Base-by-base conservation (phyloP, 768 basidiomycete genomes). In the Mycena maculata region DNA sequence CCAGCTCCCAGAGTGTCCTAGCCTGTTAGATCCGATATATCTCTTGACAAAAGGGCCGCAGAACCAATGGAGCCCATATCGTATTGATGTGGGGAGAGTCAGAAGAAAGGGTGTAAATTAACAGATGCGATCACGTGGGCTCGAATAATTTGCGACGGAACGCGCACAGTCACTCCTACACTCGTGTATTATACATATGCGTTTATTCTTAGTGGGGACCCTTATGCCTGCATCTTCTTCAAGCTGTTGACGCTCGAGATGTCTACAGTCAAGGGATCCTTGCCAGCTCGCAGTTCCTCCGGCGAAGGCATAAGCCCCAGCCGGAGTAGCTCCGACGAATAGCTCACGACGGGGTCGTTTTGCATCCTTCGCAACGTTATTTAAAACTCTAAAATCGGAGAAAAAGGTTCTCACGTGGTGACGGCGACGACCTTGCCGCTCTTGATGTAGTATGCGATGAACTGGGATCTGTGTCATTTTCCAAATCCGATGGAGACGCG, bases 231-330 rank as follows among this genome's bases (percentile, higher is more conserved):
- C 31, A 80, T 71, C 62, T 74, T 74, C 49, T 69, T 68, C 55
- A 78, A 58, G n/a, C 77, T 75, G 45, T 64, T 70, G 5, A 64
- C 53, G 12, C 80, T 76, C 27, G 69, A 71, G 36, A 71, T 71
- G 45, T 71, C 69, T 0, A 71, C 65, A 25, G 57, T 57, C 0
- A 67, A 58, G 2, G 65, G 65, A 27, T 71, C 65, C 87, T 91
- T 92, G 57, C 94, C 94, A 38, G 76, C 86, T 76, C 82, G 88
- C 73, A 98, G 78, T 73, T 94, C 92, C 10, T 88, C 83, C 7
- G 89, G 83, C 6, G 88, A 85, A 11, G 94, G 94, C 94, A 96
- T 96, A 69, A 91, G 81, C 15, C 88, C 90, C 39, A 95, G 77
- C 52, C 92, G 84, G 70, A 96, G 76, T 31, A 98, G 81, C 77